Base-by-base conservation (phyloP, 2,329 filamentous ascomycete genomes). In the Beauveria bassiana region DNA sequence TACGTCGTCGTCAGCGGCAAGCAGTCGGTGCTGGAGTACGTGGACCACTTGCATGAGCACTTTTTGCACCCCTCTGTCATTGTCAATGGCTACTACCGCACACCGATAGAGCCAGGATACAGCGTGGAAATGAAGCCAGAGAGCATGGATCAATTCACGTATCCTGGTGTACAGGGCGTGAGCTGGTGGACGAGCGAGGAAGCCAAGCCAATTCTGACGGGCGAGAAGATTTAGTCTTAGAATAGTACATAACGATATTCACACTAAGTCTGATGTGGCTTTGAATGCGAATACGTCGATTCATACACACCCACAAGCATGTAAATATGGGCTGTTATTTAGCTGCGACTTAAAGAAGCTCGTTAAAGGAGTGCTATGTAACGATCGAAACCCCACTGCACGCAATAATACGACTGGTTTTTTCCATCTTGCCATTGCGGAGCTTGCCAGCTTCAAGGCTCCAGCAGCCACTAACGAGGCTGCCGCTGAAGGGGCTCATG, bases 21-120 rank as follows among this genome's bases (percentile, higher is more conserved):
- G 80, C 83, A 86, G 71, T 90, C 86, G 26, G 85, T 96, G 52
- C 78, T 96, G 62, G 93, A 97, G 79, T 96, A 93, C 74, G 91
- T 96, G 26, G 92, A 96, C 72, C 91, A 96, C 75, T 77, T 96
- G 70, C 93, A 96, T 75, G 92, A 96, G 81, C 92, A 96, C 77
- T 96, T 96, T 73, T 78, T 91, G 70, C 83, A 96, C 74, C 92
- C 92, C 1, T 83, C 86, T 2, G 82, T 87, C 61, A 91, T 96
- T 69, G 86, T 87, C 76, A 87, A 92, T 66, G 93, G 92, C 4
- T 95, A 91, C 75, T 96, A 96, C 77, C 88, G 89, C 66, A 96
- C 93, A 1, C 92, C 93, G 0, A 87, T 78, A 65, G 86, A 91
- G 71, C 82, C 92, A 0, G 92, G 92, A 0, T 96, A 96, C 74